Conservation (phyloP, 2,329 filamentous ascomycete species). For the Ceratocystiopsis brevicomis region DNA sequence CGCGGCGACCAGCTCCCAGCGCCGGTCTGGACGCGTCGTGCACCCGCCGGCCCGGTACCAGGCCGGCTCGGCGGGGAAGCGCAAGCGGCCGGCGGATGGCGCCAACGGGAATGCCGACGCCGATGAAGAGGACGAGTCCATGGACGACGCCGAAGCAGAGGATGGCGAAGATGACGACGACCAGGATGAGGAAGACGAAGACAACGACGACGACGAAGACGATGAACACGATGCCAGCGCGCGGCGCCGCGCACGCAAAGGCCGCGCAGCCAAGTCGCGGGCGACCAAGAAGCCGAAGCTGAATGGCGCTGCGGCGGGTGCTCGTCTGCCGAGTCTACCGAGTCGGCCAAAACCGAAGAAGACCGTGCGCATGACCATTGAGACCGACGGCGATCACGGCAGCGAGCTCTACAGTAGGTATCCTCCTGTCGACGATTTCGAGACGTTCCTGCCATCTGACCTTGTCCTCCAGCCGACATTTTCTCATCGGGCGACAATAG, state of each 20-base stretch:
- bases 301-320: constrained; percentile 27
- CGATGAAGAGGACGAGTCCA: constrained; percentile 23
- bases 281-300: constrained; percentile 45
- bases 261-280: constrained; percentile 32
- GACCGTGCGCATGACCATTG: constrained; percentile 30
- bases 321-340: constrained; percentile 25
- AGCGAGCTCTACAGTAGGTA: constrained; percentile 36
- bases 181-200: constrained; percentile 20
- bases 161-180: constrained; percentile 16
- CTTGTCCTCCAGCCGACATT: constrained; percentile 32
- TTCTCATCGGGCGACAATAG: constrained; percentile 39
- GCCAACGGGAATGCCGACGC: constrained; percentile 28
- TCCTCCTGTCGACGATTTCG: background rate
- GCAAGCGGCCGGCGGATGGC: constrained; percentile 27
- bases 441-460: constrained; percentile 1
- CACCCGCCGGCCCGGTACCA: constrained; percentile 40
- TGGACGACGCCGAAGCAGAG: constrained; percentile 16
- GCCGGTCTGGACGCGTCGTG: constrained; percentile 50
- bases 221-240: constrained; percentile 8
- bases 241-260: constrained; percentile 21
- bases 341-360: constrained; percentile 41
- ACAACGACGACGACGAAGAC: constrained; percentile 19
- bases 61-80: constrained; percentile 31
- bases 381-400: constrained; percentile 31
- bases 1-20: constrained; percentile 21